Evolutionary conservation across 2,329 filamentous ascomycete species (phyloP).

Genomic region (Penicillium sp.): DNA sequence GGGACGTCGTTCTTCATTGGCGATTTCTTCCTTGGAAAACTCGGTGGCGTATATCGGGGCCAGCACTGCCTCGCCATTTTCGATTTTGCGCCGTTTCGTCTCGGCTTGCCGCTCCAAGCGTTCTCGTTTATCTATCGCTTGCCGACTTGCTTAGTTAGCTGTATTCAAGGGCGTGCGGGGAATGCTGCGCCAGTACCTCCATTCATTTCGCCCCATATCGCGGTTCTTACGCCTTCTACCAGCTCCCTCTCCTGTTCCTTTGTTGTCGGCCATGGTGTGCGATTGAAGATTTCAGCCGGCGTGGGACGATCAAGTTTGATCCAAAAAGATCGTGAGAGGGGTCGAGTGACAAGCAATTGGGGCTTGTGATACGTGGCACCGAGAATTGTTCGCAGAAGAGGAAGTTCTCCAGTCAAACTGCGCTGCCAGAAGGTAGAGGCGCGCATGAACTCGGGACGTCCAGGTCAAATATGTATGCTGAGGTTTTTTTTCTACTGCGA

Average conservation of each 20-base stretch:
- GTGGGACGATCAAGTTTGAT: conserved; percentile 6
- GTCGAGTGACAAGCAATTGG: neutral
- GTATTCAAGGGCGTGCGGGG: conserved; percentile 13
- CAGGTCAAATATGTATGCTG: neutral
- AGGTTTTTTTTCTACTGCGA: neutral
- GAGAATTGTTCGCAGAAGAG: neutral
- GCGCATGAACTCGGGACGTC: conserved; percentile 20
- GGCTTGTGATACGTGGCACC: neutral
- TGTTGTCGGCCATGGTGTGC: conserved; percentile 37
- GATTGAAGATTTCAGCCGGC: conserved; percentile 19
- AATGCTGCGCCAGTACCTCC: conserved; percentile 53
- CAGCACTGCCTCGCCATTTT: conserved; percentile 44
- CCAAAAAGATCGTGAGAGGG: neutral
- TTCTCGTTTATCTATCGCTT: conserved; percentile 53
- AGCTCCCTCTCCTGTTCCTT: conserved; percentile 31
- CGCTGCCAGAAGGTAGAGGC: conserved; percentile 20
- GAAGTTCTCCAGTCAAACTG: conserved; percentile 14
- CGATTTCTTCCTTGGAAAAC: conserved; percentile 79
- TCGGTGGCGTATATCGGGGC: conserved; percentile 56
- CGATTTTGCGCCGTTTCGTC: conserved; percentile 57
- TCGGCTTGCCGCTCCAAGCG: conserved; percentile 53
- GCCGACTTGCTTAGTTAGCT: conserved; percentile 56
- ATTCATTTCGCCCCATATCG: conserved; percentile 67
- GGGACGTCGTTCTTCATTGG: conserved; percentile 78
- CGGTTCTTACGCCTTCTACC: conserved; percentile 58